Conservation (phyloP, 495 filamentous ascomycete species). For the Podospora didyma region DNA sequence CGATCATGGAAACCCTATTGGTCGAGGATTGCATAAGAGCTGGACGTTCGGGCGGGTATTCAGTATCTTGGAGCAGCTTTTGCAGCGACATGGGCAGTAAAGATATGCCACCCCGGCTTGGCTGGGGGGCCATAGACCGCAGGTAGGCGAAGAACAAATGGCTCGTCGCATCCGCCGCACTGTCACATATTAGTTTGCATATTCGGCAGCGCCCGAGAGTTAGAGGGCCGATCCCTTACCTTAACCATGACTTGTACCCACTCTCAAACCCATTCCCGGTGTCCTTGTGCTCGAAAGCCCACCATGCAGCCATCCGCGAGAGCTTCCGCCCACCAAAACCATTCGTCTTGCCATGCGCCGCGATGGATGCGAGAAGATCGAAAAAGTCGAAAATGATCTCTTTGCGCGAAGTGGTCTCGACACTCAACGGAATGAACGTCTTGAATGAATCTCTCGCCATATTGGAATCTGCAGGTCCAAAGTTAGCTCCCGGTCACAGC, state of each 20-base stretch:
- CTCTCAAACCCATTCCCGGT: constrained; percentile 89
- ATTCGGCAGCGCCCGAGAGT: background rate
- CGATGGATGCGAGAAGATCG: constrained; percentile 79
- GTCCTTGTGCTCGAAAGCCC: constrained; percentile 92
- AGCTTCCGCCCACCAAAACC: constrained; percentile 91
- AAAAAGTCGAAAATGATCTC: constrained; percentile 96
- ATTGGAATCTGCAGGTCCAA: constrained; percentile 65
- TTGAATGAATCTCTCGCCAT: constrained; percentile 90
- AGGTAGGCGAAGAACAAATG: constrained; percentile 98
- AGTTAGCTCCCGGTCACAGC: constrained; percentile 1
- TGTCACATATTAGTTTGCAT: constrained; percentile 36
- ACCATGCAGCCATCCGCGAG: constrained; percentile 95
- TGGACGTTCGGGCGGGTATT: constrained; percentile 86
- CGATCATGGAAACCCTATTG: constrained; percentile 92
- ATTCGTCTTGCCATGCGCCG: constrained; percentile 83
- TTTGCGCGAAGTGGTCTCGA: constrained; percentile 80
- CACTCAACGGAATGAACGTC: constrained; percentile 92
- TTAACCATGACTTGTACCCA: constrained; percentile 80
- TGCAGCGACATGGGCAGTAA: constrained; percentile 85
- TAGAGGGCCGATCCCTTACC: constrained; percentile 18
- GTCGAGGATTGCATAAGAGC: constrained; percentile 74
- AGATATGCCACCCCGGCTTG: constrained; percentile 69
- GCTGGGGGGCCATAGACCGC: constrained; percentile 79
- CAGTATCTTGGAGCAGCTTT: constrained; percentile 83
- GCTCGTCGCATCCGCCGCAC: constrained; percentile 90